Evolutionary conservation across 2,329 filamentous ascomycete species (phyloP).

Genomic region (Didymella pomorum): DNA sequence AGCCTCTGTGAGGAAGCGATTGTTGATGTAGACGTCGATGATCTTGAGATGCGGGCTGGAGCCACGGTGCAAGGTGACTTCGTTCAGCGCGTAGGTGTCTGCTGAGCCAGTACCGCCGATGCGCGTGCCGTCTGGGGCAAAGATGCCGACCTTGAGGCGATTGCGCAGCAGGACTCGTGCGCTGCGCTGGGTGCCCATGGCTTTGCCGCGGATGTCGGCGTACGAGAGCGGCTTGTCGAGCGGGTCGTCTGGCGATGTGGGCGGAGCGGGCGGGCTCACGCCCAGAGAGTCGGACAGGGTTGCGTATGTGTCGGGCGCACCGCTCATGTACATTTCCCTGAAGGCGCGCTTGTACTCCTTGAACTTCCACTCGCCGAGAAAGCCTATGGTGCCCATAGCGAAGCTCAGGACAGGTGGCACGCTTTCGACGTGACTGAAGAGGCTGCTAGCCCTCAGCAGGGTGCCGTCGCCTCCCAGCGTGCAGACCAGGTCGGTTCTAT

Average conservation of each 20-base stretch:
- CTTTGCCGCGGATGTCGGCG: constrained; percentile 79
- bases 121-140: constrained; percentile 70
- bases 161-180: constrained; percentile 88
- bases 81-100: constrained; percentile 81
- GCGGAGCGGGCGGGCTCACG: constrained; percentile 73
- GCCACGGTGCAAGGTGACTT: constrained; percentile 91
- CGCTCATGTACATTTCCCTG: constrained; percentile 89
- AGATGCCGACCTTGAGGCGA: constrained; percentile 85
- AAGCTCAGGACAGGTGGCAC: constrained; percentile 94
- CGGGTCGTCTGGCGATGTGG: constrained; percentile 61
- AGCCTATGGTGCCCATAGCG: constrained; percentile 95
- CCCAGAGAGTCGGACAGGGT: constrained; percentile 71
- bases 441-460: constrained; percentile 82
- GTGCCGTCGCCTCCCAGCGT: constrained; percentile 95
- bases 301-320: constrained; percentile 61
- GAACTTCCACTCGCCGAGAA: constrained; percentile 97
- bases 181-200: constrained; percentile 75
- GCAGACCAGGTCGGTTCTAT: constrained; percentile 86
- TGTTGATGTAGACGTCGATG: constrained; percentile 89
- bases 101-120: constrained; percentile 40
- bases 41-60: constrained; percentile 89
- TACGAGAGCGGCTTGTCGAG: constrained; percentile 57
- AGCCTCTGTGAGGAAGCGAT: constrained; percentile 88
- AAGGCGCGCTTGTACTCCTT: constrained; percentile 90
- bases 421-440: constrained; percentile 80